phyloP scores from a whole-genome alignment of 2,329 filamentous ascomycete species.

The Aphanocladium album region DNA sequence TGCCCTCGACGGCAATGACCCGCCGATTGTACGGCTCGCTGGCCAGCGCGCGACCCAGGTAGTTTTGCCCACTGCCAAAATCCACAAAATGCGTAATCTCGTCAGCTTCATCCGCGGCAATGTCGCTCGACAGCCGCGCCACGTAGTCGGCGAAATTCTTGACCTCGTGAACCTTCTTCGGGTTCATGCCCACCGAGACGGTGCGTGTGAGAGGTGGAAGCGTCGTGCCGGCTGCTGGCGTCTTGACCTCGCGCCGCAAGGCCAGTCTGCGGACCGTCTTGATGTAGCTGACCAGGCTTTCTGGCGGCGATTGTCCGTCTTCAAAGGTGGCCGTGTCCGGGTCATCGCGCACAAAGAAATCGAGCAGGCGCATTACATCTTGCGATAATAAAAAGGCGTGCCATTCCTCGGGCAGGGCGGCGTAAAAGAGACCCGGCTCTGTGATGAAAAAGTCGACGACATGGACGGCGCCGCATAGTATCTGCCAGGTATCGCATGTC shows the following conservation, averaged over 20 bases:
- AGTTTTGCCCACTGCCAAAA: constrained; percentile 95
- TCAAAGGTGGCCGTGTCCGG: constrained; percentile 37
- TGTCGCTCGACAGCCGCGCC: constrained; percentile 51
- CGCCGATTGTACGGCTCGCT: constrained; percentile 79
- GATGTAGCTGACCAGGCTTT: constrained; percentile 66
- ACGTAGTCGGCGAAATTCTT: constrained; percentile 85
- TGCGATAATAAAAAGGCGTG: constrained; percentile 66
- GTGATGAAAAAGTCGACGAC: constrained; percentile 93
- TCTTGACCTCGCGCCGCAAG: constrained; percentile 56
- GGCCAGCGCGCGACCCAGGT: constrained; percentile 82
- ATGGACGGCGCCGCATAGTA: constrained; percentile 94
- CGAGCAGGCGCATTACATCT: constrained; percentile 70
- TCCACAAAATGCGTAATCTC: constrained; percentile 84
- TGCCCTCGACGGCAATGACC: constrained; percentile 86
- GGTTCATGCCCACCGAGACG: constrained; percentile 85
- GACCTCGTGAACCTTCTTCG: constrained; percentile 94
- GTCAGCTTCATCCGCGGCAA: constrained; percentile 46
- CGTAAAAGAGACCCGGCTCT: constrained; percentile 75
- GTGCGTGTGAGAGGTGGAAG: constrained; percentile 60
- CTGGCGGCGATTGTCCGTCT: constrained; percentile 36
- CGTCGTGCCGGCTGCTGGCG: constrained; percentile 31
- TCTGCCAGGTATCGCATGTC: constrained; percentile 71
- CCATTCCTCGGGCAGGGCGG: constrained; percentile 75
- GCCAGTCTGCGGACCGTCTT: constrained; percentile 64
- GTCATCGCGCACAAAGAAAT: constrained; percentile 76